Evolutionary conservation across 2,329 filamentous ascomycete species (phyloP), one percentile per base, ranked within the genome.

Genomic region (Aspergillus fumigatus): DNA sequence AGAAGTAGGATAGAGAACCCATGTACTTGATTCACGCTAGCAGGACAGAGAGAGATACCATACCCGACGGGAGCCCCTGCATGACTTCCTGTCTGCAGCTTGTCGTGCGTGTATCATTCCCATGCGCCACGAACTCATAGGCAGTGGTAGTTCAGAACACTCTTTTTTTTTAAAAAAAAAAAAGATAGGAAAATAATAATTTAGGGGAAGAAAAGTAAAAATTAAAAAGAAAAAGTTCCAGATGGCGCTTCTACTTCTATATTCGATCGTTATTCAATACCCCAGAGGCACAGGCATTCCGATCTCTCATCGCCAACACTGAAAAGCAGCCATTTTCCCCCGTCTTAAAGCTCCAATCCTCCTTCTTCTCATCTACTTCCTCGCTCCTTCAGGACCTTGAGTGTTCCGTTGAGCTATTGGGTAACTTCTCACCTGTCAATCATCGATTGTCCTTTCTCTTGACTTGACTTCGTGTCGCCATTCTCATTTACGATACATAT

Each of bases 381-480:
- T 40, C 52, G 48, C 23, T 47, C 21, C 14, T 14, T 25, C 10
- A 47, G 21, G 23, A 26, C 17, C 9, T 43, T n/a, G 40, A 43
- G 40, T 21, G 17, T n/a, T 21, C 40, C n/a, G 9, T 43, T 43
- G n/a, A 14, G 29, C 29, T 32, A 32, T 38, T 7, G 32, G 32
- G 14, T 48, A 26, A 53, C 45, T 50, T 43, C 52, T 50, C 23
- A 54, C 27, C 26, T 43, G 47, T 49, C 51, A 48, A 4, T 38
- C 27, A 25, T 19, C 23, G 26, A n/a, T 38, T 32, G 45, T 50
- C 45, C 38, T n/a, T 32, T 35, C 17, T 47, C 54, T 35, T 48
- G n/a, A 43, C 23, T 32, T 49, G 25, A 54, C 40, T 52, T 53
- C 35, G 62, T 64, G 62, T 64, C 48, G 63, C 61, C 61, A 49